Evolutionary conservation across 441 rosid genomes (phyloP).

Genomic region (Croton laevigatus): DNA sequence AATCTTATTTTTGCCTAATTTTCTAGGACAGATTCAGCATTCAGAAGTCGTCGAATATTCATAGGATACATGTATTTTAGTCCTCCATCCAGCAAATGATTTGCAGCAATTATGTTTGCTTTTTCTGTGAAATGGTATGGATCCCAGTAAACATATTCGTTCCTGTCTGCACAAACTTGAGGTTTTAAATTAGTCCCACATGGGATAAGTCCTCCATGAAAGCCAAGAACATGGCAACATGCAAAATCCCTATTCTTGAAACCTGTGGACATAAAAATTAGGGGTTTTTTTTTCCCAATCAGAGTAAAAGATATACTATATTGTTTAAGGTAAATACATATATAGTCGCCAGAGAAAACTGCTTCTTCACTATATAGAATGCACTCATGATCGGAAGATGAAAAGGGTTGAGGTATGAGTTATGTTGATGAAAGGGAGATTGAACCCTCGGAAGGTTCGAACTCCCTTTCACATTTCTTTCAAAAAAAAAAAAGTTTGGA

Average conservation of each 20-base stretch:
- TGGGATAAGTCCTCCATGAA: not conserved
- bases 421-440: no score
- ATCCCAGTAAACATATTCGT: no score
- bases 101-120: not conserved
- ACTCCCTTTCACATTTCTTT: no score
- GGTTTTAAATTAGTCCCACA: not conserved
- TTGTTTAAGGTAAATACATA: not conserved
- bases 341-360: no score
- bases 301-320: no score
- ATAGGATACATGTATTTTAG: not conserved
- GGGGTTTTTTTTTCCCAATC: no score
- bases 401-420: no score
- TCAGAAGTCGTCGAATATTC: not conserved
- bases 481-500: no score
- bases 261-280: not conserved
- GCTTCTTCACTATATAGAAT: no score
- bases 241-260: not conserved
- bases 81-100: not conserved
- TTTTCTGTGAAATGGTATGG: not conserved
- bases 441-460: no score
- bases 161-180: not conserved
- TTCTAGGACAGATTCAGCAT: not conserved
- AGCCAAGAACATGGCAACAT: not conserved
- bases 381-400: no score
- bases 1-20: no score